Conservation (phyloP, 345 rosid species). For the Sisymbrium altissimum region DNA sequence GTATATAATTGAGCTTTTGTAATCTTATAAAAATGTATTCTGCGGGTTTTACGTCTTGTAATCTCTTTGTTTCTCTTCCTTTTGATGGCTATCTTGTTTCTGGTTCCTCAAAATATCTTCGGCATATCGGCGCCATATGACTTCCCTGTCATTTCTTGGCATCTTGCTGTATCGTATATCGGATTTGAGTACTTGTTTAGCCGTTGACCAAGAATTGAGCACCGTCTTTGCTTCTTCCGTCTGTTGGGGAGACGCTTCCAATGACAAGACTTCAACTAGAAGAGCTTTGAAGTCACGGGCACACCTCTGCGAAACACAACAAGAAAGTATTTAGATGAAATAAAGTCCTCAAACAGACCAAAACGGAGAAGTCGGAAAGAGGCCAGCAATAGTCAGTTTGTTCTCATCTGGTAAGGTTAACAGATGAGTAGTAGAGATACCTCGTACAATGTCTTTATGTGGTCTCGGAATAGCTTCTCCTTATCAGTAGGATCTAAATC, state of each 20-base stretch:
- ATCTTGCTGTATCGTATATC: conserved; percentile 80
- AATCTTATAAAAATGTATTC: not conserved
- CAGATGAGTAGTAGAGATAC: conserved; percentile 37
- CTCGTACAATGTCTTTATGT: conserved; percentile 73
- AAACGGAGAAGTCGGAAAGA: not conserved
- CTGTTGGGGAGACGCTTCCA: conserved; percentile 62
- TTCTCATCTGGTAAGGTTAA: not conserved
- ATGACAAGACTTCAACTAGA: conserved; percentile 63
- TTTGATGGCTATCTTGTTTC: conserved; percentile 40
- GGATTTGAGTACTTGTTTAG: conserved; percentile 67
- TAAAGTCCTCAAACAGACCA: not conserved
- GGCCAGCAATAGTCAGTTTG: not conserved
- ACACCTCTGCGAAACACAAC: conserved; percentile 51
- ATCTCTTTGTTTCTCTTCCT: conserved; percentile 47
- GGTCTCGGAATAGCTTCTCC: conserved; percentile 94
- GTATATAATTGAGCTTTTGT: conserved; percentile 16
- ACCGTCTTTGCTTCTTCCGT: conserved; percentile 72
- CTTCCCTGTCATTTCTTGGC: conserved; percentile 84
- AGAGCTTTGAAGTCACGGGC: conserved; percentile 63
- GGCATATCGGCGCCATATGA: conserved; percentile 66
- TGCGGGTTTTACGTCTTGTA: conserved; percentile 37
- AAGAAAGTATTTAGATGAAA: not conserved
- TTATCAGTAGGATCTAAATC: conserved; percentile 75
- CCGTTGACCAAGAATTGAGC: conserved; percentile 90
- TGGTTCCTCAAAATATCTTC: conserved; percentile 64